Base-by-base conservation (phyloP, 2,329 filamentous ascomycete genomes). In the Colletotrichum cereale region DNA sequence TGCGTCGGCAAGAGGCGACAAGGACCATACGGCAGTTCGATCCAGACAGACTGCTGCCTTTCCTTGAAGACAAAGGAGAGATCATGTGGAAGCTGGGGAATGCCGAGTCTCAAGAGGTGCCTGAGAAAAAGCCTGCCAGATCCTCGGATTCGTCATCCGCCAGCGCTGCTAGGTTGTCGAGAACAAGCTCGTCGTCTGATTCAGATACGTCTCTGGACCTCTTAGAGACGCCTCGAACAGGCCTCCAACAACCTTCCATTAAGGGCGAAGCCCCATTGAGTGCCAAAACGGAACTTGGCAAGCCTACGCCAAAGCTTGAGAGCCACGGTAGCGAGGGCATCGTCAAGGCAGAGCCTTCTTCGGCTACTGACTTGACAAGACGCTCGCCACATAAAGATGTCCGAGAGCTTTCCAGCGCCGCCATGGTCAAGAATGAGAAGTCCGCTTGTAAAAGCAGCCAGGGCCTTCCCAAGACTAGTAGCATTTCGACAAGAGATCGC, bases 81-180 rank as follows among this genome's bases (percentile, higher is more conserved):
- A 64, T 72, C 16, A 60, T 69, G 58, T 69, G 69, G 69, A 69
- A 40, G 26, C 53, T 72, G 29, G 69, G 44, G n/a, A 58, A 69
- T 24, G 66, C 69, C 18, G 53, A 48, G 11, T 24, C 21, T 8
- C n/a, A 21, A 34, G 53, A 63, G 44, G 24, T n/a, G 14, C 34
- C 44, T 21, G 31, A 31, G 21, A 31, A 48, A 0, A 64, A 40
- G 0, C 26, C 47, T 12, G 24, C 53, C 4, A 53, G 31, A 34
- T 6, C n/a, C 14, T 50, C 34, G 12, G 26, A 34, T 31, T 29
- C 64, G 3, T 16, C 53, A 2, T 53, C 42, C 18, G 10, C 56
- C 18, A 36, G 34, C n/a, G n/a, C 21, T 29, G 44, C 34, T 1
- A 57, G 24, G 21, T 14, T 56, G 14, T 62, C 62, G 2, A 47